Evolutionary conservation across 768 basidiomycete species (phyloP).

Genomic region (Leucocoprinus birnbaumii): DNA sequence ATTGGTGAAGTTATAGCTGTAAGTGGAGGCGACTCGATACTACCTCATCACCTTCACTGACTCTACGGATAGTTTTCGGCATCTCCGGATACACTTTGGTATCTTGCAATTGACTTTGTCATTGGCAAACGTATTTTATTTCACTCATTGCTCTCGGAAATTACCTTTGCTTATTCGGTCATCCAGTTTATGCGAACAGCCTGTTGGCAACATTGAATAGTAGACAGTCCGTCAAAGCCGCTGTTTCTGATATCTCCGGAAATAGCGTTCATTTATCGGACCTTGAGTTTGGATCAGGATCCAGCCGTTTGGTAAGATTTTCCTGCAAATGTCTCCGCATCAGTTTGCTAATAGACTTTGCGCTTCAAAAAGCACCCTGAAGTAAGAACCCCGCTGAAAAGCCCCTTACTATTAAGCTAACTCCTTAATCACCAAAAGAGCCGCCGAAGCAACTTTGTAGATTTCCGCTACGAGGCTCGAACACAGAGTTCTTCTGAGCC

Average conservation of each 20-base stretch:
- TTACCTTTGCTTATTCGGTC: neutral
- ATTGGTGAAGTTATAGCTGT: constrained; percentile 36
- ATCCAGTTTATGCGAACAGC: constrained; percentile 44
- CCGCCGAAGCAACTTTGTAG: neutral
- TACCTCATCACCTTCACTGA: neutral
- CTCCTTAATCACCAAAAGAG: no score
- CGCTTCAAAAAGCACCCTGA: neutral
- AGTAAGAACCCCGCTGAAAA: neutral
- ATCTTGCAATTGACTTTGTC: constrained; percentile 39
- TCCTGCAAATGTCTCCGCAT: neutral
- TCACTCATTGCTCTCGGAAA: neutral
- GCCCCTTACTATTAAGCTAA: no score
- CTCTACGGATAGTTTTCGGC: constrained; percentile 21
- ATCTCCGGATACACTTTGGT: constrained; percentile 31
- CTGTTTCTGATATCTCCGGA: neutral
- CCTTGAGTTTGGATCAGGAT: constrained; percentile 7
- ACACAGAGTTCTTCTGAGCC: neutral
- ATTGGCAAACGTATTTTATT: constrained; percentile 40
- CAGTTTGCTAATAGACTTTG: neutral
- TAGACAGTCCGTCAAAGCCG: constrained; percentile 24
- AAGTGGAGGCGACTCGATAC: constrained; percentile 8
- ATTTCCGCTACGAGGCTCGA: constrained; percentile 1
- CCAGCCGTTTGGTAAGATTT: constrained; percentile 1
- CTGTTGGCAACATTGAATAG: constrained; percentile 42
- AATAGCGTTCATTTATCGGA: constrained; percentile 17